Evolutionary conservation across 2,329 filamentous ascomycete genomes (phyloP).

Genomic region (Hypomyces perniciosus): DNA sequence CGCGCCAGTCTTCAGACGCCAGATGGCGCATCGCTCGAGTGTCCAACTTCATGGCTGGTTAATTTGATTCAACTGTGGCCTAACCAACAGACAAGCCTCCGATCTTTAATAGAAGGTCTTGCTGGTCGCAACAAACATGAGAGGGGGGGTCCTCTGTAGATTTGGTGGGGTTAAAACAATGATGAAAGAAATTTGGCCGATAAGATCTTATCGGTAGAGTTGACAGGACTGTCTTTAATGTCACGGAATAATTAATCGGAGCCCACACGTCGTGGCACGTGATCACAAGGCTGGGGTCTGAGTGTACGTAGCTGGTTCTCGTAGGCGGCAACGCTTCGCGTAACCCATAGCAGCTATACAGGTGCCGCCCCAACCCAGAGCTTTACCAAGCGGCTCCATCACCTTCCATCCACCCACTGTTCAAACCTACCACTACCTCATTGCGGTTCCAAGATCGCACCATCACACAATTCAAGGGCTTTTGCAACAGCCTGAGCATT

Average conservation of each 20-base stretch:
- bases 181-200: slow-evolving; percentile 22
- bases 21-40: slow-evolving; percentile 91
- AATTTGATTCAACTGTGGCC: background rate
- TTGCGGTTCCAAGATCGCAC: slow-evolving; percentile 15
- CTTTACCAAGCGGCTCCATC: slow-evolving; percentile 34
- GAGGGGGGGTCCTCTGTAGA: slow-evolving; percentile 1
- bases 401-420: slow-evolving; percentile 30
- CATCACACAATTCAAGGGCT: background rate
- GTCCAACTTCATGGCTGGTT: slow-evolving; percentile 77
- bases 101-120: background rate
- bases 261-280: slow-evolving; percentile 21
- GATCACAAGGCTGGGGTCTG: slow-evolving; percentile 22
- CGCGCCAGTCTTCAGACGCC: slow-evolving; percentile 87
- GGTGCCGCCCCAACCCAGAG: slow-evolving; percentile 19
- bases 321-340: slow-evolving; percentile 42
- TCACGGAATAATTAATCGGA: slow-evolving; percentile 15
- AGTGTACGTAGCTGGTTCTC: slow-evolving; percentile 18
- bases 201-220: slow-evolving; percentile 29
- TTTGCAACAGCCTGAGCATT: background rate
- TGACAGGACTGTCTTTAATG: background rate
- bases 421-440: slow-evolving; percentile 17
- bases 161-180: slow-evolving; percentile 21
- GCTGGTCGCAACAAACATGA: background rate
- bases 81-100: background rate
- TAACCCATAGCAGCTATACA: slow-evolving; percentile 34